Evolutionary conservation across 306 rosid genomes (phyloP).

Genomic region (Calophaca sinica): DNA sequence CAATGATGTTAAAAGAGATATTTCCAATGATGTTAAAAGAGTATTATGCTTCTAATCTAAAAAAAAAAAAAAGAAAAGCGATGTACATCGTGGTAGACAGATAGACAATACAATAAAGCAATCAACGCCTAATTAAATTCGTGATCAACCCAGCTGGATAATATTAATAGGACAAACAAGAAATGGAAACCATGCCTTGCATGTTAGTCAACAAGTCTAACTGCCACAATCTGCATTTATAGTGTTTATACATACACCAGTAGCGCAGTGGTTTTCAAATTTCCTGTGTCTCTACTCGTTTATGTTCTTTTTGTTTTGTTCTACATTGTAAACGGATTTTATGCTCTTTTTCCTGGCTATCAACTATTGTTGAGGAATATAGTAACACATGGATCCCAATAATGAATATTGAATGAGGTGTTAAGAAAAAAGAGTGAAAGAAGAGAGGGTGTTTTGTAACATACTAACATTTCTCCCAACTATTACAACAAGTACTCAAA

Average conservation of each 20-base stretch:
- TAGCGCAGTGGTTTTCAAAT: constrained; percentile 33
- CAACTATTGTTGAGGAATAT: neutral
- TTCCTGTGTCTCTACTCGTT: neutral
- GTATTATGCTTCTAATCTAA: neutral
- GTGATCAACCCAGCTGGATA: neutral
- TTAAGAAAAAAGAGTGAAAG: neutral
- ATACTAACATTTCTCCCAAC: neutral
- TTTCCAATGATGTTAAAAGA: neutral
- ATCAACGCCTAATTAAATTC: constrained; percentile 33
- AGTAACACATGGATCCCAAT: constrained; percentile 5
- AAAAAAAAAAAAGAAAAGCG: neutral
- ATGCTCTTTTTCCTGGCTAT: constrained; percentile 12
- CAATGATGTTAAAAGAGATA: neutral
- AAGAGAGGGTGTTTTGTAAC: neutral
- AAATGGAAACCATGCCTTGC: neutral
- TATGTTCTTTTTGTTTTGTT: constrained; percentile 14
- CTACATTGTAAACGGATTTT: neutral
- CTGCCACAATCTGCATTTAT: constrained; percentile 11
- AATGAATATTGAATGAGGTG: neutral
- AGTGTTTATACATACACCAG: neutral
- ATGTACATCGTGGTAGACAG: constrained; percentile 20
- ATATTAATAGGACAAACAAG: neutral
- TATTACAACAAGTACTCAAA: constrained; percentile 8
- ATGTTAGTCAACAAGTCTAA: neutral
- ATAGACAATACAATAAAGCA: too few species aligned